These are phyloP conservation scores for Eucalyptus polybractea DNA, from an alignment of 345 rosid genomes.

Conservation along the genomic window DNA sequence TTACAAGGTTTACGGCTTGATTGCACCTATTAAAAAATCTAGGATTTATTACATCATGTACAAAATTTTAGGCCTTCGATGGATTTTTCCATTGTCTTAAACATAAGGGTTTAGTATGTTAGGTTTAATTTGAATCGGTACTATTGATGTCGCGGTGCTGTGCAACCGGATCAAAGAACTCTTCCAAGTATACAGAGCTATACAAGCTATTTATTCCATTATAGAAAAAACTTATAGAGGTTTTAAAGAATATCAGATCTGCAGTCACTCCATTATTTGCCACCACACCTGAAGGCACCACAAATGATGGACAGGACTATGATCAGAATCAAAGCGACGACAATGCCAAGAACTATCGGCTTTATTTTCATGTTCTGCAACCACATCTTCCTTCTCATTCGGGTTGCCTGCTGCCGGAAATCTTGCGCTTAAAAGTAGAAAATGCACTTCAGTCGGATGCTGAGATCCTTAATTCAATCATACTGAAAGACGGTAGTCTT, in stretches of 20 bases:
- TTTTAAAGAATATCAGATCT: neutral
- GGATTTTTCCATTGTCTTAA: neutral
- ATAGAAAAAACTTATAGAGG: neutral
- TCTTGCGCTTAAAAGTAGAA: neutral
- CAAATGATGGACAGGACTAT: neutral
- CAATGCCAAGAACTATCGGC: neutral
- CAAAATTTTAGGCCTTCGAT: neutral
- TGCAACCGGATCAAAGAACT: neutral
- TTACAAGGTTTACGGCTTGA: neutral
- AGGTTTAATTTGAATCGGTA: neutral
- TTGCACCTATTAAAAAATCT: neutral
- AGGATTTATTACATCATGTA: accelerated
- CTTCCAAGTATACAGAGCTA: neutral
- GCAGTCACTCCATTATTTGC: neutral
- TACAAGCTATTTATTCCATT: neutral
- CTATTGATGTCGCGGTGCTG: neutral
- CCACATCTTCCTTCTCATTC: neutral
- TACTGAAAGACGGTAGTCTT: accelerated
- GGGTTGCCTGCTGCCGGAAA: neutral
- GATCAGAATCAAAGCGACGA: neutral
- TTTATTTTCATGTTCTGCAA: neutral
- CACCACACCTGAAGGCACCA: neutral
- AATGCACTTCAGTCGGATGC: neutral
- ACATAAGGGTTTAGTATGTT: neutral
- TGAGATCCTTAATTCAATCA: neutral